Conservation (phyloP, 2,329 filamentous ascomycete genomes). For the Venturia effusa region DNA sequence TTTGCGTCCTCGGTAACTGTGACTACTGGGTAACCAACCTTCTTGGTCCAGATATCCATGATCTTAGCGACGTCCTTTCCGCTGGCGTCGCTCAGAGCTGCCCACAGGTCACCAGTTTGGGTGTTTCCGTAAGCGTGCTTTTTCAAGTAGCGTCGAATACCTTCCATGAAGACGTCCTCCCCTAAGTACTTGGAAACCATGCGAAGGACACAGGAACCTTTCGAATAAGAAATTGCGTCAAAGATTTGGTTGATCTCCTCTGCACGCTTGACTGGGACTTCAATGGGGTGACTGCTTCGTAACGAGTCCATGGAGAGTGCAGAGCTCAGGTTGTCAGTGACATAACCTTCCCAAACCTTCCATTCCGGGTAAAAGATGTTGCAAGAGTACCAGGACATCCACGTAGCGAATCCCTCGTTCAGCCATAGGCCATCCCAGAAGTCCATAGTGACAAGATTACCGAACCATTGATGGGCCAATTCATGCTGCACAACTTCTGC, state of each 20-base stretch:
- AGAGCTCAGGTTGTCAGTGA: slow-evolving; percentile 82
- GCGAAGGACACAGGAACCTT: slow-evolving; percentile 87
- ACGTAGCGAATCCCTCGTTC: slow-evolving; percentile 85
- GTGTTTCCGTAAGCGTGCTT: slow-evolving; percentile 97
- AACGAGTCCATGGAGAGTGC: slow-evolving; percentile 82
- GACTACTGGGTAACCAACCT: slow-evolving; percentile 86
- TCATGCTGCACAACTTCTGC: slow-evolving; percentile 96
- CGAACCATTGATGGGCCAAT: slow-evolving; percentile 96
- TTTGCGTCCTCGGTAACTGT: slow-evolving; percentile 67
- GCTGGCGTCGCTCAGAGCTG: slow-evolving; percentile 74
- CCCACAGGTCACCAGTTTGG: slow-evolving; percentile 82
- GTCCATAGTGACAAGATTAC: slow-evolving; percentile 95
- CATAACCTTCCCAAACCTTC: slow-evolving; percentile 96
- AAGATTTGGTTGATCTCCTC: slow-evolving; percentile 98
- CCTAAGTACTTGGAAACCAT: slow-evolving; percentile 97
- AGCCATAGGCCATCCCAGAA: slow-evolving; percentile 98
- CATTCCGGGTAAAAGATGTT: slow-evolving; percentile 94
- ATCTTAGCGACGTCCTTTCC: slow-evolving; percentile 83
- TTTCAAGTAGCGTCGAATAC: slow-evolving; percentile 81
- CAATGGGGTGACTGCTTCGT: slow-evolving; percentile 90
- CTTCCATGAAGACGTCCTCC: slow-evolving; percentile 86
- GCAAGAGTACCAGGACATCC: slow-evolving; percentile 92
- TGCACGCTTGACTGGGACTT: slow-evolving; percentile 88
- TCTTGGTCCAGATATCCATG: slow-evolving; percentile 95
- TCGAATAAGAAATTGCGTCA: slow-evolving; percentile 93